Base-by-base conservation (phyloP, 2,329 filamentous ascomycete species). In the Endoconidiophora polonica region DNA sequence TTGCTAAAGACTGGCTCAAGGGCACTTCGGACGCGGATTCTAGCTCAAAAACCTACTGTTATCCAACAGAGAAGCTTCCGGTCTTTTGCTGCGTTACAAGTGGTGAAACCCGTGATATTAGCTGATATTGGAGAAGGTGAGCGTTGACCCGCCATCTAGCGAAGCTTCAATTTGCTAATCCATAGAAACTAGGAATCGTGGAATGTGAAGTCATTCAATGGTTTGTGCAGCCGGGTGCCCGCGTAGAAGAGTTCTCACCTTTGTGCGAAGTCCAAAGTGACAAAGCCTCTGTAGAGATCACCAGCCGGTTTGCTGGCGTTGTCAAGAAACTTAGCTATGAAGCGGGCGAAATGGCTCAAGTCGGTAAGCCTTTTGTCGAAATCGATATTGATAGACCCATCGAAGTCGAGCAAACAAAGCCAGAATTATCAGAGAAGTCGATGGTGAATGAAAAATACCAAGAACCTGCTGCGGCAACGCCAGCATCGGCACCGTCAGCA, bases 171-270 rank as follows among this genome's bases (percentile, higher is more conserved):
- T 7, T 12, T n/a, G 14, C 44, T 44, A 38, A 44, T 22, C 10
- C 36, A 33, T 2, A 46, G 16, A 44, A 48, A 46, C 40, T 58
- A 91, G 91, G 91, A 50, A 98, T 96, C 60, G 88, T 91, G 62
- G 91, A 98, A 68, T 94, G 91, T 61, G 91, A 98, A 66, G 86
- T 98, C 60, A 96, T 96, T 60, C 91, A 98, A 70, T 98, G 91
- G 91, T 98, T 96, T 63, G 90, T 98, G 57, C 83, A 95, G 66
- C 87, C 93, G 46, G 90, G 88, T 52, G 91, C 91, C 36, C 81
- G 84, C 52, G 88, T 98, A 58, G 88, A 98, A 68, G 90, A 98
- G 69, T 98, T 94, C 74, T 91, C 93, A 58, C 91, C 90, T 54
- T 74, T 98, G 44, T 98, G 91, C 67, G 91, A 98, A 68, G 93